Evolutionary conservation across 176 grass and related monocot genomes (phyloP), one percentile per base, ranked within the genome.

Genomic region (Eragrostis curvula): DNA sequence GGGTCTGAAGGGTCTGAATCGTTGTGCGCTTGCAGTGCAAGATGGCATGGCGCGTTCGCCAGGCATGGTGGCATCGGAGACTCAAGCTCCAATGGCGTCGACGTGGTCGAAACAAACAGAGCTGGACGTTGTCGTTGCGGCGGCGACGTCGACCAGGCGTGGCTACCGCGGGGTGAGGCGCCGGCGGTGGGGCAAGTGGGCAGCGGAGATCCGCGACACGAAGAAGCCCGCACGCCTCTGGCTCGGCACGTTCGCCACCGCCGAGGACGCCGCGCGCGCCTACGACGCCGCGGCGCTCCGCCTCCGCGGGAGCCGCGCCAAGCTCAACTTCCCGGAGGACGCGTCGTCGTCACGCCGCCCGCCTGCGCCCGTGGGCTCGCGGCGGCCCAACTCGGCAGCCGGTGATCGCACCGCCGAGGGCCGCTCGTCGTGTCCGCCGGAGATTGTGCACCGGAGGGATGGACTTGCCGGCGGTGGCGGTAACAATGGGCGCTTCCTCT

Each of bases 181-280:
- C 0, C 85, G 94, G 21, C 81, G 81, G 7, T 97, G 90, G 90
- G 94, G 94, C 1, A 93, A 91, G 68, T 97, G 88, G 91, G 90
- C 86, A 25, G 94, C 88, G 74, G 94, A 97, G 86, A 93, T 97
- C 73, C 85, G 85, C 20, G 88, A 94, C 53, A 88, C 85, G 3
- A 63, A 53, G 53, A 94, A 90, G 83, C 82, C 88, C 42, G 78
- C 83, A 16, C 81, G 88, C 39, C 30, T 94, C 5, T 94, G 88
- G 88, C 88, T 91, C 13, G 88, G 88, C 71, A 94, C 92, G n/a
- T 94, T 94, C 84, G 48, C 56, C 17, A 89, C 85, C 0, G 73
- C 88, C 18, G 91, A 93, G 77, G 91, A 69, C 5, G 91, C 91
- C 0, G 91, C 91, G 20, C 84, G 68, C 9, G 91, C 84, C n/a